Conservation (phyloP, 257 asterid species). For the Solanum chmielewskii region DNA sequence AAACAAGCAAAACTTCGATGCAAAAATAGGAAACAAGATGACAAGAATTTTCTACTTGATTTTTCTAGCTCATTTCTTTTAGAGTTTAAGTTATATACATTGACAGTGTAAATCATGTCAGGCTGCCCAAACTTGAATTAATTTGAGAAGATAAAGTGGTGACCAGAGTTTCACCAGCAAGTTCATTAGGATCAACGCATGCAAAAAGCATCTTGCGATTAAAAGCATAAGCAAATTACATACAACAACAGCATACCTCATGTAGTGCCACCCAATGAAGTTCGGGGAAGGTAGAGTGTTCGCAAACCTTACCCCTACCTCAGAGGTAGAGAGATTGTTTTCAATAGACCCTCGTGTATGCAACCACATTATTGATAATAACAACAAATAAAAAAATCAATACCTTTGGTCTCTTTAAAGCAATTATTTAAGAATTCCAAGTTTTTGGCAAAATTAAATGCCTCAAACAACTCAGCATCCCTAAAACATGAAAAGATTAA, state of each 20-base stretch:
- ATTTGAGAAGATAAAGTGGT: background rate
- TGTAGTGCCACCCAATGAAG: background rate
- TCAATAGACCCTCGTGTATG: background rate
- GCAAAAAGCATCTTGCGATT: background rate
- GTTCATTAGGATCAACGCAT: background rate
- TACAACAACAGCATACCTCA: background rate
- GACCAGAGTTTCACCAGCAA: background rate
- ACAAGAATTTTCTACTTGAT: background rate
- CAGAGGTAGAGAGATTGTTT: background rate
- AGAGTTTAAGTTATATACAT: background rate
- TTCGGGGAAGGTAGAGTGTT: background rate
- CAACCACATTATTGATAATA: background rate
- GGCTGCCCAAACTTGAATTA: background rate
- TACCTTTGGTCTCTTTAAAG: slow-evolving; percentile 61
- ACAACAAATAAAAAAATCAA: background rate
- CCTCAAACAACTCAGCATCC: slow-evolving; percentile 67
- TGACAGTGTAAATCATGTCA: background rate
- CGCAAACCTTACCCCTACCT: background rate
- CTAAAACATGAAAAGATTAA: slow-evolving; percentile 24
- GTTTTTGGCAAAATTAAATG: slow-evolving; percentile 60
- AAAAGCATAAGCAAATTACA: background rate
- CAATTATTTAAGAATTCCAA: slow-evolving; percentile 80
- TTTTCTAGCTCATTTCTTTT: background rate
- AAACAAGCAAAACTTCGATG: background rate
- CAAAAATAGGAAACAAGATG: background rate